These are phyloP conservation scores for Brettanomyces bruxellensis DNA, from an alignment of 805 yeast genomes.

Conservation along the genomic window DNA sequence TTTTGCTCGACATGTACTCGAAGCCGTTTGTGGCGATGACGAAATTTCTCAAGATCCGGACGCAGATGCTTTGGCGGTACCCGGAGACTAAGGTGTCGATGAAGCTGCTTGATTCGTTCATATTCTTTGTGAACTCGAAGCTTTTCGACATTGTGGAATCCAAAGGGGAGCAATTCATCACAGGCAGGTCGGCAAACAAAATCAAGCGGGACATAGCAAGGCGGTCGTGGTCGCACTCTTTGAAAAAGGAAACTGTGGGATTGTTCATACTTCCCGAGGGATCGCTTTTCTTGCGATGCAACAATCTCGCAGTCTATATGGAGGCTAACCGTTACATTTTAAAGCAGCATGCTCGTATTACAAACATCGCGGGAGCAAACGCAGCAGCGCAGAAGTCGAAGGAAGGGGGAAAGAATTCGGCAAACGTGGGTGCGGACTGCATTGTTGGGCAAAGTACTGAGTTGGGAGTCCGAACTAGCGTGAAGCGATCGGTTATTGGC, in stretches of 20 bases:
- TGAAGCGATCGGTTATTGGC: conserved; percentile 81
- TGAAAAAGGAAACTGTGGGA: conserved; percentile 50
- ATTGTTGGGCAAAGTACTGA: conserved; percentile 59
- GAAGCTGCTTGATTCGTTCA: conserved; percentile 62
- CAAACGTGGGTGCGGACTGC: conserved; percentile 84
- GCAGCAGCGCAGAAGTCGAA: neutral
- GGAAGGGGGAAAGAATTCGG: conserved; percentile 29
- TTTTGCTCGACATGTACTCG: conserved; percentile 63
- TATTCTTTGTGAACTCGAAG: conserved; percentile 52
- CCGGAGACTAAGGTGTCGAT: conserved; percentile 75
- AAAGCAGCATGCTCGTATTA: conserved; percentile 49
- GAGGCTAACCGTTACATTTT: conserved; percentile 81
- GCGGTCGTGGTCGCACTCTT: conserved; percentile 81
- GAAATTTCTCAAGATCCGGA: conserved; percentile 67
- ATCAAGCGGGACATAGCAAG: conserved; percentile 82
- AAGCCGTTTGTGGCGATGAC: conserved; percentile 60
- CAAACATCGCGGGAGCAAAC: conserved; percentile 3
- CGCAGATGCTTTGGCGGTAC: conserved; percentile 83
- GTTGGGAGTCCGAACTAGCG: conserved; percentile 75
- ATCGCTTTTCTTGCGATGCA: conserved; percentile 65
- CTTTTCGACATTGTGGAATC: conserved; percentile 42
- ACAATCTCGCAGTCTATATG: conserved; percentile 71
- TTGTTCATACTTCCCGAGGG: conserved; percentile 63
- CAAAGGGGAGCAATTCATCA: conserved; percentile 17
- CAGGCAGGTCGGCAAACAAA: conserved; percentile 47